Conservation (phyloP, 1,139 yeast genomes). For the Yamadazyma dendronema region DNA sequence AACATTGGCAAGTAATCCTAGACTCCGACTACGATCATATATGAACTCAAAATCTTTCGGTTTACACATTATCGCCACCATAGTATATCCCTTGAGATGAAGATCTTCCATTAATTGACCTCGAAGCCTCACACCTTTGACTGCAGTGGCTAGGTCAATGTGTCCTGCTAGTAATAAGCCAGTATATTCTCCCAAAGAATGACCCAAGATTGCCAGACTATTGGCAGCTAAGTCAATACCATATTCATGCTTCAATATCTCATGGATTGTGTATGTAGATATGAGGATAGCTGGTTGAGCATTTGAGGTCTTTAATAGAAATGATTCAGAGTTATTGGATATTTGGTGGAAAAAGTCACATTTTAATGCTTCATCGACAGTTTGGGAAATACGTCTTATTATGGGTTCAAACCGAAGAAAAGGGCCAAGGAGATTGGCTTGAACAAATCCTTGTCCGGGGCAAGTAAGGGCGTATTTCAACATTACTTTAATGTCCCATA, state of each 20-base stretch:
- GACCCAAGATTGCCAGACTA: conserved; percentile 43
- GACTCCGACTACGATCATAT: conserved; percentile 17
- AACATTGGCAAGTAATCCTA: conserved; percentile 37
- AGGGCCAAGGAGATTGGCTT: conserved; percentile 28
- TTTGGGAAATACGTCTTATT: conserved; percentile 27
- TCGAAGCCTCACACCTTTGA: conserved; percentile 48
- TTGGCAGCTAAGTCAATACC: conserved; percentile 2
- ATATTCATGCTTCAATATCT: conserved; percentile 21
- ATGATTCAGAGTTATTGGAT: conserved; percentile 15
- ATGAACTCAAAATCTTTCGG: conserved; percentile 21
- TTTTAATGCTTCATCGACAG: conserved; percentile 64
- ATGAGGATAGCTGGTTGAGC: conserved; percentile 65
- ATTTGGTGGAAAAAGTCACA: conserved; percentile 38
- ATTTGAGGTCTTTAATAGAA: conserved; percentile 42
- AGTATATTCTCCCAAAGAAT: conserved; percentile 59
- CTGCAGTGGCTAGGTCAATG: conserved; percentile 39
- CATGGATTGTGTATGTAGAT: conserved; percentile 39
- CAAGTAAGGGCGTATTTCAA: conserved; percentile 31
- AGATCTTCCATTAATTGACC: conserved; percentile 49
- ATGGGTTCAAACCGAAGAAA: conserved; percentile 14
- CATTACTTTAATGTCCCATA: no score
- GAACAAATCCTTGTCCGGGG: conserved; percentile 44
- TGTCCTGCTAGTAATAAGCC: conserved; percentile 46
- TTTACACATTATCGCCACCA: conserved; percentile 36
- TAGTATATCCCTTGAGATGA: conserved; percentile 23